These are phyloP conservation scores for Pseudocercospora fijiensis DNA, from an alignment of 2,329 filamentous ascomycete genomes.

Conservation along the genomic window DNA sequence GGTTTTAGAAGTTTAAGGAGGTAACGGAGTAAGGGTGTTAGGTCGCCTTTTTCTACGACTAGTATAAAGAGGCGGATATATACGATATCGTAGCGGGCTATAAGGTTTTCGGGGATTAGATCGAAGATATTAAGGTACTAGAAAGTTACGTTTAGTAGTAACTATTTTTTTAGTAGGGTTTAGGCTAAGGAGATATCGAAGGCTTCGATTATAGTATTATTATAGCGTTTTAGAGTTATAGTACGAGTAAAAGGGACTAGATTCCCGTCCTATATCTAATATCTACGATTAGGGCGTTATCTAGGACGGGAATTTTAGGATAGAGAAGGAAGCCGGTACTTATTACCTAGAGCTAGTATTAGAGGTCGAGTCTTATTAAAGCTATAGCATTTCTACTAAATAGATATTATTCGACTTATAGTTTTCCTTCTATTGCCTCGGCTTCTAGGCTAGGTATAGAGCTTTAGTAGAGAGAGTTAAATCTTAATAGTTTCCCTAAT, in stretches of 20 bases:
- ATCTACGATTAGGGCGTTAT: slow-evolving; percentile 22
- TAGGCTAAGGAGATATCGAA: slow-evolving; percentile 29
- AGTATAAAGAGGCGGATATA: slow-evolving; percentile 28
- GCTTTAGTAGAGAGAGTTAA: background rate
- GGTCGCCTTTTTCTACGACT: slow-evolving; percentile 25
- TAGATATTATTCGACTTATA: slow-evolving; percentile 10
- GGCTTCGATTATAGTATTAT: slow-evolving; percentile 21
- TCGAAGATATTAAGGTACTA: slow-evolving; percentile 23
- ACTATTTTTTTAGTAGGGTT: slow-evolving; percentile 21
- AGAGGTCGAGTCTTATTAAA: slow-evolving; percentile 31
- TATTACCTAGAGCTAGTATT: slow-evolving; percentile 37
- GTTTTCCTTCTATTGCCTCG: background rate
- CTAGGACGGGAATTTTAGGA: slow-evolving; percentile 25
- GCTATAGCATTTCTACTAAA: slow-evolving; percentile 23
- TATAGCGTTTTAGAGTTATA: background rate
- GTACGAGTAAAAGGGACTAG: slow-evolving; percentile 18
- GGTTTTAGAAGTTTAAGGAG: slow-evolving; percentile 27
- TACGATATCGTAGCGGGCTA: slow-evolving; percentile 26
- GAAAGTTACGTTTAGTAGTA: slow-evolving; percentile 24
- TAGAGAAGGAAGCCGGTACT: slow-evolving; percentile 34
- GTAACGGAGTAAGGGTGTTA: slow-evolving; percentile 23
- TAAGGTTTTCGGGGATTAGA: background rate
- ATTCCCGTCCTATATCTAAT: slow-evolving; percentile 27
- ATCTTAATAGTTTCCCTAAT: background rate
- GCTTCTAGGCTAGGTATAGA: background rate